Base-by-base conservation (phyloP, 306 rosid species). In the Morella rubra region DNA sequence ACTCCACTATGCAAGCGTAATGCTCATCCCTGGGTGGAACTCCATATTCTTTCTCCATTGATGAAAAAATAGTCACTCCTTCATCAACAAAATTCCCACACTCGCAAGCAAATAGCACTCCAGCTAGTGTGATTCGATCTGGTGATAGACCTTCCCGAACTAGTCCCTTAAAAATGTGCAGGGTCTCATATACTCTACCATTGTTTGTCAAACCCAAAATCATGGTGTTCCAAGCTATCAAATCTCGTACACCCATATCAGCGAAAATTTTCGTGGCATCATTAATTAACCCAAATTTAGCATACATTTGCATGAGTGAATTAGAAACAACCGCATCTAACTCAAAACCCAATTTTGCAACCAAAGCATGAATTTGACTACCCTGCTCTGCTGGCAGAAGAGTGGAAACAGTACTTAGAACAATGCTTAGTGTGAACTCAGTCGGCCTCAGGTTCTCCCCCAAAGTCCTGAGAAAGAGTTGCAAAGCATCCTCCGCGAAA, bases 171-270 rank as follows among this genome's bases (percentile, higher is more conserved):
- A 87, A 90, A 67, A 81, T 75, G 49, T 81, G 75, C 59, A 91
- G 53, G 74, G 96, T 80, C 77, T 79, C 73, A 20, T 80, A 81
- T 58, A 72, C 83, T 59, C 75, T 81, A 42, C 92, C 93, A 81
- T 90, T 87, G 82, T 54, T 71, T 66, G 90, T 71, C 84, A 91
- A 69, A 75, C 96, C 98, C 83, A 59, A 80, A 81, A 91, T 83
- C 72, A 91, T 72, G 41, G 93, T 91, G 84, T 93, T 93, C 97
- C 97, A 91, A 53, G 92, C 82, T 73, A 89, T 84, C 84, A 91
- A 84, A 84, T 90, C 98, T 85, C 80, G 91, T 62, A 78, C 74
- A 59, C 67, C 72, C 86, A 78, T 77, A 66, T 81, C 65, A 8
- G 56, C 65, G 80, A 90, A 93, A 72, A 91, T 84, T 71, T 81